Evolutionary conservation across 108 stramenopile genomes (phyloP).

Genomic region (Poteriospumella lacustris): DNA sequence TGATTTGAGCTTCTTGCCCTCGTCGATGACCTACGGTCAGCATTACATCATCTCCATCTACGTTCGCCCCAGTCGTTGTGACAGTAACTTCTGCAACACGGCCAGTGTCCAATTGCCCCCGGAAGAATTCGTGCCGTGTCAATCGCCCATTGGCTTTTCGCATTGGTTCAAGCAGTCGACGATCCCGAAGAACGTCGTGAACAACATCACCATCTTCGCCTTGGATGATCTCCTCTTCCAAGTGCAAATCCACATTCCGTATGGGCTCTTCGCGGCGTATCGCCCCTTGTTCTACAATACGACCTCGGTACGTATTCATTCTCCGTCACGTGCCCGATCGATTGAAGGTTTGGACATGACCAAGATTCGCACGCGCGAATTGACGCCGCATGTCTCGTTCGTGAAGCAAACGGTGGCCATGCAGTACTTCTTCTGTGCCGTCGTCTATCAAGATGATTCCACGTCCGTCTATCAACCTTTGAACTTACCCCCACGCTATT

Average conservation of each 20-base stretch:
- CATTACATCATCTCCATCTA: slow-evolving; percentile 68
- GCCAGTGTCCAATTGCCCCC: slow-evolving; percentile 41
- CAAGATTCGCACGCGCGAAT: slow-evolving; percentile 38
- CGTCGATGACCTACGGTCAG: slow-evolving; percentile 58
- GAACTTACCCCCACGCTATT: slow-evolving; percentile 72
- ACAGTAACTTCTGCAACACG: slow-evolving; percentile 50
- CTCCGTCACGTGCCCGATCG: slow-evolving; percentile 38
- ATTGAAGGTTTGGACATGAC: slow-evolving; percentile 34
- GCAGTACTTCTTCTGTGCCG: slow-evolving; percentile 51
- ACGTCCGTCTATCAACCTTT: slow-evolving; percentile 52
- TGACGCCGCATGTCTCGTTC: slow-evolving; percentile 63
- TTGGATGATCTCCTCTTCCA: slow-evolving; percentile 68
- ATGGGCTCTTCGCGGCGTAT: slow-evolving; percentile 61
- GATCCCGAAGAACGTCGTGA: slow-evolving; percentile 54
- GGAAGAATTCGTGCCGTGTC: slow-evolving; percentile 62
- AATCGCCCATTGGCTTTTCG: slow-evolving; percentile 60
- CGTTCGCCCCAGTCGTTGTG: slow-evolving; percentile 58
- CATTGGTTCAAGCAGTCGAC: slow-evolving; percentile 53
- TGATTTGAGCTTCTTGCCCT: slow-evolving; percentile 64
- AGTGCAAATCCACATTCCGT: slow-evolving; percentile 65
- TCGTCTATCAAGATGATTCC: slow-evolving; percentile 4
- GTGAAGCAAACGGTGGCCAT: slow-evolving; percentile 48
- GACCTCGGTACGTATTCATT: slow-evolving; percentile 50
- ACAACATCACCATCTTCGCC: slow-evolving; percentile 65
- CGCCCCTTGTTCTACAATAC: slow-evolving; percentile 61